Evolutionary conservation across 345 rosid species (phyloP).

Genomic region (Toxicodendron radicans): DNA sequence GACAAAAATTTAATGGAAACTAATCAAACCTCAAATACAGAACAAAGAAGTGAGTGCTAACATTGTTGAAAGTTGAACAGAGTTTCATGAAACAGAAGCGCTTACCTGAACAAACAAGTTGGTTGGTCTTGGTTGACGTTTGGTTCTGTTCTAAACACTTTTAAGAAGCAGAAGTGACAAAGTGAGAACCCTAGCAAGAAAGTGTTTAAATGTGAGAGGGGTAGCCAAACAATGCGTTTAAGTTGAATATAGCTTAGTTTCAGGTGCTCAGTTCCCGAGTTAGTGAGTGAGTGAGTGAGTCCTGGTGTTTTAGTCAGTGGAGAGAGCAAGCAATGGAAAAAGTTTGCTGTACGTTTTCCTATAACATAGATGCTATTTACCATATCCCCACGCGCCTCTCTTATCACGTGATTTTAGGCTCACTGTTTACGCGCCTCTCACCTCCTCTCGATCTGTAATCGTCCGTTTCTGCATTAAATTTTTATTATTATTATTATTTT

Average conservation of each 20-base stretch:
- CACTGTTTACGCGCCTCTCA: constrained; percentile 9
- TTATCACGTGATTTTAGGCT: constrained; percentile 15
- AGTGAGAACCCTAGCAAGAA: neutral
- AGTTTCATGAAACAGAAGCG: neutral
- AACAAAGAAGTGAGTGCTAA: neutral
- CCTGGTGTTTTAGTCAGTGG: constrained; percentile 11
- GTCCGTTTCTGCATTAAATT: neutral
- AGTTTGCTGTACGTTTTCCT: neutral
- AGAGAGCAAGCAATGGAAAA: neutral
- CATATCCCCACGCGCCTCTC: neutral
- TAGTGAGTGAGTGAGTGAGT: neutral
- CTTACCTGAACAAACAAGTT: neutral
- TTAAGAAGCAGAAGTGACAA: no score
- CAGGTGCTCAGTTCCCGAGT: constrained; percentile 15
- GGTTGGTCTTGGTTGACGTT: neutral
- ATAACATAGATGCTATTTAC: neutral
- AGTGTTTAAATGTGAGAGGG: neutral
- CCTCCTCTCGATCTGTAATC: no score
- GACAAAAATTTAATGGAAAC: neutral
- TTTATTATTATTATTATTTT: neutral
- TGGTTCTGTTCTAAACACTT: neutral
- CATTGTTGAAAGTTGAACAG: neutral
- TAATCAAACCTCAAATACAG: neutral
- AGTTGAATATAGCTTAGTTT: neutral
- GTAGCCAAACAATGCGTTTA: neutral